These are phyloP conservation scores for Monosporascus sp. DNA, from an alignment of 2,329 filamentous ascomycete genomes.

Conservation along the genomic window DNA sequence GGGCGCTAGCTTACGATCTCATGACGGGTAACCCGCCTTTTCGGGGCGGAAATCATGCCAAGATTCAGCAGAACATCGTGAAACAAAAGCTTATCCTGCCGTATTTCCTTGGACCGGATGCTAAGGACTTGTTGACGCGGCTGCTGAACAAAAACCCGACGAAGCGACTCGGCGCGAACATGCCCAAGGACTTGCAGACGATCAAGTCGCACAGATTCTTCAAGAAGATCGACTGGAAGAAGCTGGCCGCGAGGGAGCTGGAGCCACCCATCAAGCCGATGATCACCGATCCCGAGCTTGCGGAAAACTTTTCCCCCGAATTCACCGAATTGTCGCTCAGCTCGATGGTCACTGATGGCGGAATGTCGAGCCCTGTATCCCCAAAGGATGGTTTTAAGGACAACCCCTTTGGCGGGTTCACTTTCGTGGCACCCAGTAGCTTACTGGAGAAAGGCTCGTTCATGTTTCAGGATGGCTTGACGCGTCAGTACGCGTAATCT, in stretches of 20 bases:
- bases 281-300: constrained; percentile 90
- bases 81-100: constrained; percentile 86
- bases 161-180: constrained; percentile 82
- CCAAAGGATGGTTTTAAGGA: constrained; percentile 39
- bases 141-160: constrained; percentile 86
- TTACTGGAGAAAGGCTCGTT: constrained; percentile 47
- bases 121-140: constrained; percentile 87
- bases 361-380: constrained; percentile 34
- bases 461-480: constrained; percentile 16
- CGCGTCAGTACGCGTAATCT: background rate
- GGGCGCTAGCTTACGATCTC: constrained; percentile 85
- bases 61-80: constrained; percentile 93
- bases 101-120: constrained; percentile 85
- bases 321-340: constrained; percentile 84
- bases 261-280: constrained; percentile 87
- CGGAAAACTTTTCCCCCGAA: constrained; percentile 92
- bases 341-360: constrained; percentile 52
- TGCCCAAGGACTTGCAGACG: constrained; percentile 78
- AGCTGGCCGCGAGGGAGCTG: constrained; percentile 73
- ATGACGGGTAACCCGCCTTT: constrained; percentile 92
- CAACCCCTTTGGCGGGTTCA: constrained; percentile 59
- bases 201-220: constrained; percentile 97
- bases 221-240: constrained; percentile 91
- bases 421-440: constrained; percentile 56
- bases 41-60: constrained; percentile 82